A percentile compares a stretch with the other conserved stretches of the same genome.
Conservation (phyloP, 345 rosid genomes). For the Rhizophora mangle region DNA sequence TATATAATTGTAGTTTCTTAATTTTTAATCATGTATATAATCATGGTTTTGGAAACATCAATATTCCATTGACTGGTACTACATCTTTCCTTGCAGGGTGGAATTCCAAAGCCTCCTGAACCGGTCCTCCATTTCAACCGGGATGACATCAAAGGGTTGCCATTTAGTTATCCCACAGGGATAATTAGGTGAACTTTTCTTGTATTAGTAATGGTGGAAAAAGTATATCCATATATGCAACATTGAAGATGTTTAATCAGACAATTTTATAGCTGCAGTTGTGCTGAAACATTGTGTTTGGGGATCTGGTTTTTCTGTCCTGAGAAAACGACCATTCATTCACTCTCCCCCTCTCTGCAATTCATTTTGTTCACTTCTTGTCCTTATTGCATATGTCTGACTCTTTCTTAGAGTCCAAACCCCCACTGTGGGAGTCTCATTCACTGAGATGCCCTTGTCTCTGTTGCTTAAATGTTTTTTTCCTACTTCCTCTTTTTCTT, state of each 20-base stretch:
- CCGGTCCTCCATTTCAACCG: slow-evolving; percentile 54
- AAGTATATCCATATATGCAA: neutral
- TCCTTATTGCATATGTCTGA: too few species aligned
- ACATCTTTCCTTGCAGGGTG: slow-evolving; percentile 48
- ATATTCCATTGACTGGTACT: slow-evolving; percentile 8
- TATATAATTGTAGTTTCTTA: neutral
- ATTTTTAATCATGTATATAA: neutral
- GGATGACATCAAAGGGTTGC: slow-evolving; percentile 78
- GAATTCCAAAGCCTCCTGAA: slow-evolving; percentile 75
- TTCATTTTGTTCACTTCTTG: neutral
- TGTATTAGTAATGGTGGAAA: neutral
- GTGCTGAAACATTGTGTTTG: neutral
- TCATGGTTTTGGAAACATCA: slow-evolving; percentile 1
- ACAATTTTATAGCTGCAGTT: neutral
- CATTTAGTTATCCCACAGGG: slow-evolving; percentile 69
- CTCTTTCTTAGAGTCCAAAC: too few species aligned
- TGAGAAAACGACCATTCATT: neutral
- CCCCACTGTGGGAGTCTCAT: too few species aligned
- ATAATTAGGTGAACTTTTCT: slow-evolving; percentile 46
- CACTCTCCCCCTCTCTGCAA: neutral
- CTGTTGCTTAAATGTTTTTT: neutral
- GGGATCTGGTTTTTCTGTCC: too few species aligned
- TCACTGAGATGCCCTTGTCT: neutral
- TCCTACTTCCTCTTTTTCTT: neutral
- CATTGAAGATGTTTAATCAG: too few species aligned